These are phyloP conservation scores for Hibiscus mutabilis DNA, from an alignment of 345 rosid genomes.

Conservation along the genomic window DNA sequence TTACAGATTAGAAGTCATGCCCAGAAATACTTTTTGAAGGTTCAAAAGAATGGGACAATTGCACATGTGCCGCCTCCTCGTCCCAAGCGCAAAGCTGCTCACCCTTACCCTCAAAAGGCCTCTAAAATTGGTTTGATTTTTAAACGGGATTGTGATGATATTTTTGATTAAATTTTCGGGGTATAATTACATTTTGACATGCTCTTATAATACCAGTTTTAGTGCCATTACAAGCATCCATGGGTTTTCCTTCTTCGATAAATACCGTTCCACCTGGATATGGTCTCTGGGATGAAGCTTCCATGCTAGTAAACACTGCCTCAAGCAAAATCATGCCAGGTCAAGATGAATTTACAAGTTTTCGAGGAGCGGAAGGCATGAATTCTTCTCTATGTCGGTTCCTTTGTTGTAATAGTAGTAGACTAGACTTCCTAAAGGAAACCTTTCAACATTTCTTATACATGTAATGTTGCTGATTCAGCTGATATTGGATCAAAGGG, in stretches of 20 bases:
- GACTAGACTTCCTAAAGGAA: constrained; percentile 28
- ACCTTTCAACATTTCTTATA: constrained; percentile 52
- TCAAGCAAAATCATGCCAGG: constrained; percentile 28
- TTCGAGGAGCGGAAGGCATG: constrained; percentile 55
- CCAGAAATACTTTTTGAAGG: constrained; percentile 93
- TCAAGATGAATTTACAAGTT: constrained; percentile 44
- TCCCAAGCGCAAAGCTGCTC: constrained; percentile 93
- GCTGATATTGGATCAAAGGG: constrained; percentile 89
- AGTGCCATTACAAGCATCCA: constrained; percentile 49
- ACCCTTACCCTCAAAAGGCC: constrained; percentile 95
- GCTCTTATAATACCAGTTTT: constrained; percentile 35
- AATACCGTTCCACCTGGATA: constrained; percentile 42
- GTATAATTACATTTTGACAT: constrained; percentile 11
- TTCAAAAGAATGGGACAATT: constrained; percentile 82
- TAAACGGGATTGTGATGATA: not conserved
- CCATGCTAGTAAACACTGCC: constrained; percentile 27
- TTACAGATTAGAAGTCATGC: constrained; percentile 94
- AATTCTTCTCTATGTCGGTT: constrained; percentile 22
- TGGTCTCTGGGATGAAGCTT: constrained; percentile 61
- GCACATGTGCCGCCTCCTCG: constrained; percentile 98
- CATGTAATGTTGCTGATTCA: constrained; percentile 72
- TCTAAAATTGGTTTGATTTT: constrained; percentile 62
- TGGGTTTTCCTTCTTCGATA: constrained; percentile 38
- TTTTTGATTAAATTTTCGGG: not conserved
- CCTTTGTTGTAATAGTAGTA: constrained; percentile 16